phyloP scores from a whole-genome alignment of 768 basidiomycete species.

The Neoboletus magnificus region DNA sequence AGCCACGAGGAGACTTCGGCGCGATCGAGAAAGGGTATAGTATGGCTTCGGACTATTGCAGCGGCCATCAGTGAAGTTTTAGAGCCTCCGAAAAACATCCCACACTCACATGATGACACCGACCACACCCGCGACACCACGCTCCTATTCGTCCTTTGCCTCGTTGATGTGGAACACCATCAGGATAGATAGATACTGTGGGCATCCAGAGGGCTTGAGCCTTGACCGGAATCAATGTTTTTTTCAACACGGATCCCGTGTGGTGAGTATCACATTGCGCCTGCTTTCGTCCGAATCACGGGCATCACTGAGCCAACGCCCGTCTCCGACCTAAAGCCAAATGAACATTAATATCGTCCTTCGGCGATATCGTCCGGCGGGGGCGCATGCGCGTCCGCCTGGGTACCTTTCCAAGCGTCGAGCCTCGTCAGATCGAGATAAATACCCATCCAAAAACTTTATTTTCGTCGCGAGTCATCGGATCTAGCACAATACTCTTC shows the following conservation, averaged over 20 bases:
- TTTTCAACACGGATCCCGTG: not conserved
- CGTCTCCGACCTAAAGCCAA: conserved; percentile 25
- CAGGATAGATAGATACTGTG: conserved; percentile 25
- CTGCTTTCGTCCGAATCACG: no score
- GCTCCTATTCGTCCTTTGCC: conserved; percentile 31
- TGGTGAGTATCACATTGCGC: not conserved
- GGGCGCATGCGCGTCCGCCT: conserved; percentile 8
- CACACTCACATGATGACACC: conserved; percentile 22
- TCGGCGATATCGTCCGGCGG: conserved; percentile 17
- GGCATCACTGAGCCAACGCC: not conserved
- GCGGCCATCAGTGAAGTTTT: not conserved
- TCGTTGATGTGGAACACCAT: conserved; percentile 28
- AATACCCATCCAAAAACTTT: not conserved
- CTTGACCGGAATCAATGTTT: not conserved
- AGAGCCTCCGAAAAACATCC: not conserved
- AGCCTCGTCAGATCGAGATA: conserved; percentile 20
- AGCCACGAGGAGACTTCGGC: conserved; percentile 13
- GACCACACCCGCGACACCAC: conserved; percentile 18
- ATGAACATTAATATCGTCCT: conserved; percentile 1
- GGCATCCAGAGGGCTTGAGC: not conserved
- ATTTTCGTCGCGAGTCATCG: conserved; percentile 25
- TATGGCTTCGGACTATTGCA: conserved; percentile 3
- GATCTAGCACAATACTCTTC: conserved; percentile 9
- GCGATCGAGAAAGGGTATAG: conserved; percentile 15
- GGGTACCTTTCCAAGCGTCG: conserved; percentile 22